Base-by-base conservation (phyloP, 345 rosid species). In the Cardiospermum halicacabum region DNA sequence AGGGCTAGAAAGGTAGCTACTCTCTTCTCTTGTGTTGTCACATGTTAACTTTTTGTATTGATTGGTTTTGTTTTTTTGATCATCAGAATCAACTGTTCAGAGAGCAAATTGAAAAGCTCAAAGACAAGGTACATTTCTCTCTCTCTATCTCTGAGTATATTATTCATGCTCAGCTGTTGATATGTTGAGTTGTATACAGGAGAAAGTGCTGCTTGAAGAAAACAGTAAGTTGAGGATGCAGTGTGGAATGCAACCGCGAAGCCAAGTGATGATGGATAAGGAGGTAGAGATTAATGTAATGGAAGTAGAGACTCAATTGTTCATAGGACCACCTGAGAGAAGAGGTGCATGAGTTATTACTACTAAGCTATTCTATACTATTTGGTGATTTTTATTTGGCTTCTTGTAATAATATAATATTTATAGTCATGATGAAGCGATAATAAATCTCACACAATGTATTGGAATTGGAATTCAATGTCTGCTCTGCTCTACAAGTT, bases 291-390 rank as follows among this genome's bases (percentile, higher is more conserved):
- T 66, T 21, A 57, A 66, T 13, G 50, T 66, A 49, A 71, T 80
- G 80, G 90, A 90, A 66, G 96, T 91, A 62, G 96, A 80, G 81
- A 91, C 97, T 7, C 83, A 80, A 70, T 72, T 91, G 80, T 81
- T 72, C 76, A 88, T 88, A 48, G 96, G 97, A 54, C 92, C 70
- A 60, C 92, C 91, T 2, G 76, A 80, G 68, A 62, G 73, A 26
- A 65, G 85, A 53, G 26, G 7, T 51, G 32, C 63, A 13, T 53
- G 54, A 64, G 34, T 4, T 8, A 7, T 47, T 47, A 18, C 51
- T 5, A 24, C 22, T 21, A 15, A 21, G 2, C 51, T 47, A 16
- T 47, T 8, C 8, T 47, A 13, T 43, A 16, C 5, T 43, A n/a
- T 43, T 45, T 45, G 50, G 50, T 45, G 50, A 45, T 45, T 15